Conservation (phyloP, 306 rosid species). For the Cicer cuneatum region DNA sequence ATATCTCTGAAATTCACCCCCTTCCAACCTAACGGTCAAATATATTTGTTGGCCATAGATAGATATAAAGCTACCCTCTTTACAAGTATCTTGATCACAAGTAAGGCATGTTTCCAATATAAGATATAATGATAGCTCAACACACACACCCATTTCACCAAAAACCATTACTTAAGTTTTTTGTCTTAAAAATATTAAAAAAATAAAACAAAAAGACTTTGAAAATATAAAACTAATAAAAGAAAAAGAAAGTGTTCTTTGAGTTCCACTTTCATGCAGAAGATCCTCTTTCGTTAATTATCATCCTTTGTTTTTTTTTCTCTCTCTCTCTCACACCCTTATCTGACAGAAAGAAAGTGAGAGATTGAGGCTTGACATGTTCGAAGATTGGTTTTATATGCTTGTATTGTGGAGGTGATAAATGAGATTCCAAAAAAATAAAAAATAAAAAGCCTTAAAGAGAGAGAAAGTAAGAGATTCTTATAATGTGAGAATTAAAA, state of each 20-base stretch:
- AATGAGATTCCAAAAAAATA: conserved; percentile 73
- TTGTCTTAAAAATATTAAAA: conserved; percentile 24
- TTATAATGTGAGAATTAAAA: conserved; percentile 50
- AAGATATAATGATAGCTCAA: conserved; percentile 72
- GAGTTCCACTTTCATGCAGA: conserved; percentile 46
- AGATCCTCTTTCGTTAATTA: conserved; percentile 54
- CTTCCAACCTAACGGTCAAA: conserved; percentile 53
- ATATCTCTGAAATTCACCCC: conserved; percentile 41
- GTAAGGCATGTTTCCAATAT: conserved; percentile 80
- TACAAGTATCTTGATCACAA: conserved; percentile 57
- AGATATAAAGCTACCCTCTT: conserved; percentile 54
- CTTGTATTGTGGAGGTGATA: conserved; percentile 67
- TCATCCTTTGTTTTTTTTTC: conserved; percentile 28
- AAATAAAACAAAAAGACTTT: not conserved
- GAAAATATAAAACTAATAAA: conserved; percentile 22
- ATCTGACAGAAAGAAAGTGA: conserved; percentile 52
- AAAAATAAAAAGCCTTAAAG: conserved; percentile 43
- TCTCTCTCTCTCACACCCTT: conserved; percentile 40
- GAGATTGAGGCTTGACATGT: conserved; percentile 64
- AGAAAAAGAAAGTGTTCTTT: conserved; percentile 37
- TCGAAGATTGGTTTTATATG: conserved; percentile 74
- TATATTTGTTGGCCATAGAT: conserved; percentile 32
- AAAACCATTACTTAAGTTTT: conserved; percentile 29
- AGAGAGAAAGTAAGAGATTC: conserved; percentile 50
- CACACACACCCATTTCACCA: conserved; percentile 42